These are phyloP conservation scores for Fusarium sp. DNA, from an alignment of 2,329 filamentous ascomycete species.

Conservation along the genomic window DNA sequence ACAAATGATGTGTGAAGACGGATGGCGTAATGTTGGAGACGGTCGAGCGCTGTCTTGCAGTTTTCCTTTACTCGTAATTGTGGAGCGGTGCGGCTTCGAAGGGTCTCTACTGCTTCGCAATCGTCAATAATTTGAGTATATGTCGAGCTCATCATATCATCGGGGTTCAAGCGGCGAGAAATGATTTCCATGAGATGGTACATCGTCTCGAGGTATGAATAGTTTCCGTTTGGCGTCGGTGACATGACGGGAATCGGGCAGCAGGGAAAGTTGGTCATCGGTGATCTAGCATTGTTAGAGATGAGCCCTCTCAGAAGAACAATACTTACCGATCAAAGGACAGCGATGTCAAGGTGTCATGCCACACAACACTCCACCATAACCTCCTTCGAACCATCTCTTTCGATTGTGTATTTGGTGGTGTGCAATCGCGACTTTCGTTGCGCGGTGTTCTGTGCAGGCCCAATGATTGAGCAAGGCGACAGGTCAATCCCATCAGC, in stretches of 20 bases:
- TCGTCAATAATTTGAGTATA: constrained; percentile 69
- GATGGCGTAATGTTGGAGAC: constrained; percentile 72
- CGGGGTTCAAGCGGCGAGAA: constrained; percentile 67
- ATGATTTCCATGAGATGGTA: constrained; percentile 73
- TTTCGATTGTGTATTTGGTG: constrained; percentile 61
- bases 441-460: constrained; percentile 63
- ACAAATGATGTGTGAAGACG: constrained; percentile 75
- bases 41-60: constrained; percentile 73
- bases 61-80: constrained; percentile 70
- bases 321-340: constrained; percentile 70
- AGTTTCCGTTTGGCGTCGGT: constrained; percentile 59
- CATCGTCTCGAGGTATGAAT: constrained; percentile 73
- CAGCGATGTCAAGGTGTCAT: constrained; percentile 73
- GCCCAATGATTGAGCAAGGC: constrained; percentile 73
- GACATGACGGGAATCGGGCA: constrained; percentile 64
- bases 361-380: constrained; percentile 76
- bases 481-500: constrained; percentile 71
- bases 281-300: constrained; percentile 57
- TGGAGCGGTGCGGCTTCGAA: constrained; percentile 60
- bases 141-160: constrained; percentile 61
- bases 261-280: constrained; percentile 71
- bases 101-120: constrained; percentile 66
- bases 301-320: background rate
- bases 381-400: constrained; percentile 67
- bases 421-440: constrained; percentile 59